Conservation (phyloP, 768 basidiomycete genomes). For the Mycena latifolia region DNA sequence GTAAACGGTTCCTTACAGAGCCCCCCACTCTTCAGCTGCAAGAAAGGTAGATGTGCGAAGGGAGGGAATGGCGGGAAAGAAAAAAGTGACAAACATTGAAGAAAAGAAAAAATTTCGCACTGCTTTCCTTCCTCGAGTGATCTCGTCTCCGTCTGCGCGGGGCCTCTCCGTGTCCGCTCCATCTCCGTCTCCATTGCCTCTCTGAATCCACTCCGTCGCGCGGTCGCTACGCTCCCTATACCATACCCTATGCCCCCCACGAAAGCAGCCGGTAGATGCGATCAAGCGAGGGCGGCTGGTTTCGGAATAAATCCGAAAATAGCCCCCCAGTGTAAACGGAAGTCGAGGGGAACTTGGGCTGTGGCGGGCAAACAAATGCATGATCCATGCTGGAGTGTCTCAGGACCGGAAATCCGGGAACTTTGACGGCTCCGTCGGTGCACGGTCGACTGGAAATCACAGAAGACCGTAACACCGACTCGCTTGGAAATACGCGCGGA, state of each 20-base stretch:
- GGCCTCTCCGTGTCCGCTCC: slow-evolving; percentile 16
- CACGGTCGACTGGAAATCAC: too few relatives aligned
- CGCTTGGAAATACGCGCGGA: too few relatives aligned
- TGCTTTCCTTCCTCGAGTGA: slow-evolving; percentile 8
- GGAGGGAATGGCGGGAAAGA: slow-evolving; percentile 5
- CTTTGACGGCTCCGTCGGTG: too few relatives aligned
- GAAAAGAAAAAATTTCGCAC: slow-evolving; percentile 10
- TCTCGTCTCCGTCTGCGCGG: background rate
- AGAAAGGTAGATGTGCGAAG: slow-evolving; percentile 7
- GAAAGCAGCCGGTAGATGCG: slow-evolving; percentile 13
- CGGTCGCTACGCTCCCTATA: slow-evolving; percentile 12
- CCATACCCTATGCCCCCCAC: slow-evolving; percentile 23
- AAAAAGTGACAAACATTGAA: slow-evolving; percentile 4
- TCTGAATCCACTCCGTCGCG: slow-evolving; percentile 13
- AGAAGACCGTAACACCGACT: too few relatives aligned
- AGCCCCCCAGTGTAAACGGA: background rate
- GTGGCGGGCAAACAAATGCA: too few relatives aligned
- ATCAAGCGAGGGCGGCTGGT: slow-evolving; percentile 11
- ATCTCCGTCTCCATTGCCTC: slow-evolving; percentile 7
- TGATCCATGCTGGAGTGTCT: too few relatives aligned
- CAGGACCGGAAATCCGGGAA: too few relatives aligned
- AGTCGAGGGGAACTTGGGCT: too few relatives aligned
- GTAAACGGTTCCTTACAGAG: slow-evolving; percentile 7
- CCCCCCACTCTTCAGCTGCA: slow-evolving; percentile 17
- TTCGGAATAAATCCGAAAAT: slow-evolving; percentile 5